These are phyloP conservation scores for Diplogelasinospora grovesii DNA, from an alignment of 495 filamentous ascomycete genomes.

Conservation along the genomic window DNA sequence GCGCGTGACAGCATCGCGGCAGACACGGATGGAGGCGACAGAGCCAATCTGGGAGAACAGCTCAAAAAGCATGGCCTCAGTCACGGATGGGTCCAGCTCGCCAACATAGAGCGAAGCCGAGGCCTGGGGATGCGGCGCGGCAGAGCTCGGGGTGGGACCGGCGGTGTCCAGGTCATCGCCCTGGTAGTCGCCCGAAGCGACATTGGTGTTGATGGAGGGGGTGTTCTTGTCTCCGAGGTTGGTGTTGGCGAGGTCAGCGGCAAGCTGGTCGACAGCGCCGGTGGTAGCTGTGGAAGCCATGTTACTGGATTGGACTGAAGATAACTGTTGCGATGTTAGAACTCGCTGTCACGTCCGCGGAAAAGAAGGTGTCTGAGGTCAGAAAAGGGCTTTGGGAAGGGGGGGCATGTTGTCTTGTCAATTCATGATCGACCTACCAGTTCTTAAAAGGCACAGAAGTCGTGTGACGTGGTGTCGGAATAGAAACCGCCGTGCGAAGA, in stretches of 20 bases:
- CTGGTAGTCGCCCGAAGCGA: slow-evolving; percentile 41
- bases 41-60: slow-evolving; percentile 99
- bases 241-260: slow-evolving; percentile 54
- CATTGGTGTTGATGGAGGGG: slow-evolving; percentile 62
- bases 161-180: slow-evolving; percentile 51
- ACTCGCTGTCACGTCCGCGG: too few species aligned
- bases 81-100: slow-evolving; percentile 94
- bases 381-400: too few species aligned
- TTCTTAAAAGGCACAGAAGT: slow-evolving; percentile 5
- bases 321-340: slow-evolving; percentile 3
- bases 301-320: slow-evolving; percentile 14
- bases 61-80: slow-evolving; percentile 99
- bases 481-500: slow-evolving; percentile 16
- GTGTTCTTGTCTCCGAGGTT: slow-evolving; percentile 54
- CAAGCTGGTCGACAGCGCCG: slow-evolving; percentile 65
- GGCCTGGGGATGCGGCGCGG: slow-evolving; percentile 66
- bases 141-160: slow-evolving; percentile 64
- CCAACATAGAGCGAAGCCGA: slow-evolving; percentile 98
- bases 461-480: slow-evolving; percentile 4
- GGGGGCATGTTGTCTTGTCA: too few species aligned
- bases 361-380: too few species aligned
- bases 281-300: slow-evolving; percentile 60
- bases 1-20: slow-evolving; percentile 96
- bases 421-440: slow-evolving; percentile 17
- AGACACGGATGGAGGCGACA: slow-evolving; percentile 98